A percentile compares a stretch with the other conserved stretches of the same genome.
These are phyloP conservation scores for Rhododendron ferrugineum DNA, from an alignment of 148 eudicot genomes.

Conservation along the genomic window DNA sequence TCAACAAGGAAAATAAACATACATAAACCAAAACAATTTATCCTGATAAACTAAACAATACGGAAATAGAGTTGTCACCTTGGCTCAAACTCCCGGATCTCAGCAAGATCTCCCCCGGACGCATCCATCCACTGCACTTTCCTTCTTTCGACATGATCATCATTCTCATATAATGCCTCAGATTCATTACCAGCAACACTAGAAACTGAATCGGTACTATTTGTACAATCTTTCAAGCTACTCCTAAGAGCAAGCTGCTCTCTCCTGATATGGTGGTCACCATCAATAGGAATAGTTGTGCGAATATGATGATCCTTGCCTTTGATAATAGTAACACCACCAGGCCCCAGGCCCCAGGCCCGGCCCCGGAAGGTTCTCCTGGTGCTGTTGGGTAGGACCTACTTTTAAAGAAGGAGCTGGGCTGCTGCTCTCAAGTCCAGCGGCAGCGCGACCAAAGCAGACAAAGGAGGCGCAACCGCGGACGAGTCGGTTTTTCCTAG, in stretches of 20 bases:
- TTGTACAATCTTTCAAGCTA: slow-evolving; percentile 61
- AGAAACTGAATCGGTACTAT: slow-evolving; percentile 18
- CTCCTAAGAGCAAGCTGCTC: slow-evolving; percentile 44
- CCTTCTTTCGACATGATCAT: slow-evolving; percentile 34
- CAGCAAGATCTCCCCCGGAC: slow-evolving; percentile 82
- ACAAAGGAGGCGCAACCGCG: slow-evolving; percentile 85
- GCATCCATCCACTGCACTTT: slow-evolving; percentile 95
- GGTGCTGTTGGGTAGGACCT: slow-evolving; percentile 64
- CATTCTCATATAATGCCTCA: slow-evolving; percentile 18
- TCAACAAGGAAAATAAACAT: neutral
- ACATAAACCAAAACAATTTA: neutral
- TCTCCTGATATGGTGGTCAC: slow-evolving; percentile 24
- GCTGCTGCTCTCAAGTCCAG: slow-evolving; percentile 58
- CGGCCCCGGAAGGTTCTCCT: slow-evolving; percentile 29
- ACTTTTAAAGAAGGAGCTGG: slow-evolving; percentile 58
- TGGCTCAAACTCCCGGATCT: slow-evolving; percentile 85
- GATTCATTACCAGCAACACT: slow-evolving; percentile 21
- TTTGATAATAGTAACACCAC: slow-evolving; percentile 17
- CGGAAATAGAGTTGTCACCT: slow-evolving; percentile 32
- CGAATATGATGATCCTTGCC: slow-evolving; percentile 34
- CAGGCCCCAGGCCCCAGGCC: neutral
- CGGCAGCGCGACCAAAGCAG: slow-evolving; percentile 83
- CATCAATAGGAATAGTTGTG: slow-evolving; percentile 21
- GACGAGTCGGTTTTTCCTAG: slow-evolving; percentile 61
- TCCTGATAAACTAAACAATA: neutral